Evolutionary conservation across 345 rosid species (phyloP).

Genomic region (Abelmoschus esculentus): DNA sequence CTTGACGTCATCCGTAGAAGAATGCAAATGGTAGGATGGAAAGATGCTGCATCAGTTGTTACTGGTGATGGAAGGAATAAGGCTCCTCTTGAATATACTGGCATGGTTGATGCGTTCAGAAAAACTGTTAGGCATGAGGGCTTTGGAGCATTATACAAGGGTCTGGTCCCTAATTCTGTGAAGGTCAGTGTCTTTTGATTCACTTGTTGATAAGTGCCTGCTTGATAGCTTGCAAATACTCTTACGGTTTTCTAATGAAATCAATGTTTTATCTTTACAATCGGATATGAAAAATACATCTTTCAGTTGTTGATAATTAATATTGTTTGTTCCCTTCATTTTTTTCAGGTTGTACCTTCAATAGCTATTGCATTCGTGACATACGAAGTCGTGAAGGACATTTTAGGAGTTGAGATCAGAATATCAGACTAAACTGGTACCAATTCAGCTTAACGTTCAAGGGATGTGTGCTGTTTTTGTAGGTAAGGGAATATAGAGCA

Average conservation of each 20-base stretch:
- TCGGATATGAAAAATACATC: background rate
- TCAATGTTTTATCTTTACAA: background rate
- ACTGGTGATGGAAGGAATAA: conserved; percentile 63
- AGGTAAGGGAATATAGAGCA: conserved; percentile 44
- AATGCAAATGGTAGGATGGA: conserved; percentile 96
- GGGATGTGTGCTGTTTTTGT: conserved; percentile 51
- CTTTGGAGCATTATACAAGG: conserved; percentile 76
- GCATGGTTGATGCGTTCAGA: conserved; percentile 78
- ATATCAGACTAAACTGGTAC: conserved; percentile 63
- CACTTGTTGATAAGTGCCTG: background rate
- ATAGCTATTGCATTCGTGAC: background rate
- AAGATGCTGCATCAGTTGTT: conserved; percentile 71
- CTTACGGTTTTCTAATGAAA: background rate
- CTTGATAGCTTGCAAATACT: background rate
- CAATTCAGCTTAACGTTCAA: conserved; percentile 8
- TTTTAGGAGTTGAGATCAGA: conserved; percentile 89
- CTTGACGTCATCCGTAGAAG: conserved; percentile 71
- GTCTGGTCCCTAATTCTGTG: conserved; percentile 81
- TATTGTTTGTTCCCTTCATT: background rate
- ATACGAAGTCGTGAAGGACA: conserved; percentile 80
- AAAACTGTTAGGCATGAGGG: conserved; percentile 77
- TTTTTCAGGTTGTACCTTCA: background rate
- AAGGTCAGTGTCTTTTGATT: conserved; percentile 46
- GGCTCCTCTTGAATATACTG: conserved; percentile 49
- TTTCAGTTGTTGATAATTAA: background rate